Conservation (phyloP, 2,329 filamentous ascomycete genomes). For the Xylaria sp. region DNA sequence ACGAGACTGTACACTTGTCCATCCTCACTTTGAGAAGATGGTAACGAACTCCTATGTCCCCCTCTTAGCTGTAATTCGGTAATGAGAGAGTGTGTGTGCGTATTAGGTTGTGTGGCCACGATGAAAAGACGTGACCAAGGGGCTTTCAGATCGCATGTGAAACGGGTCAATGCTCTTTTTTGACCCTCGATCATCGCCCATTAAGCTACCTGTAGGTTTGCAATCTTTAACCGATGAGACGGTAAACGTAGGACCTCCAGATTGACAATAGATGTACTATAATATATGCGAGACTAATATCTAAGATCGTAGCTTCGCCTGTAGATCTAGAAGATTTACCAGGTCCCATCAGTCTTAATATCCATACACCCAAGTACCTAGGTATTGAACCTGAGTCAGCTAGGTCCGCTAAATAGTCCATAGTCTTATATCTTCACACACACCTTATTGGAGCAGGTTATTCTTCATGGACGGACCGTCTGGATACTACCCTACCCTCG, state of each 20-base stretch:
- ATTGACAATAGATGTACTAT: background rate
- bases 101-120: too few species aligned
- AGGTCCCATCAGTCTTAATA: background rate
- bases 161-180: conserved; percentile 7
- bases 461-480: background rate
- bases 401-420: background rate
- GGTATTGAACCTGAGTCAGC: background rate
- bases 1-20: background rate
- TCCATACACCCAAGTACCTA: background rate
- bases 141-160: conserved; percentile 1
- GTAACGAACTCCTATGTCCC: background rate
- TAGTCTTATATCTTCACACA: background rate
- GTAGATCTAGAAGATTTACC: conserved; percentile 2
- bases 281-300: background rate
- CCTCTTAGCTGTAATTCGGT: background rate
- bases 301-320: background rate
- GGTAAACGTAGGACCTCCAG: background rate
- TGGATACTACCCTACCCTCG: background rate
- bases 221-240: background rate
- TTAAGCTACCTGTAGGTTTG: background rate
- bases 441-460: background rate
- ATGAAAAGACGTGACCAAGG: background rate
- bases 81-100: background rate
- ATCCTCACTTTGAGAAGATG: background rate
- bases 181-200: background rate